These are phyloP conservation scores for Russula sp. DNA, from an alignment of 768 basidiomycete genomes.

Conservation along the genomic window DNA sequence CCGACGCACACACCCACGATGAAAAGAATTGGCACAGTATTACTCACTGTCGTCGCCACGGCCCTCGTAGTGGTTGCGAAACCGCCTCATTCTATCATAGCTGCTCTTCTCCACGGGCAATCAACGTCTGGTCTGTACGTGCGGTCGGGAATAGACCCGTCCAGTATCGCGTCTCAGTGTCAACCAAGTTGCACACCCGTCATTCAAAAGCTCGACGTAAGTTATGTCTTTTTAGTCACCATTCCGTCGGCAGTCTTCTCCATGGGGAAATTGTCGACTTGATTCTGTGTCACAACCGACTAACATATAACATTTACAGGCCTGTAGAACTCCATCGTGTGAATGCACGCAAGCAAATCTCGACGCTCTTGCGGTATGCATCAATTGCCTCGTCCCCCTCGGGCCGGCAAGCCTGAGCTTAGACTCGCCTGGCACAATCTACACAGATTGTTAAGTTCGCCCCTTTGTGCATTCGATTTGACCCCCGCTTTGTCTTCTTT, in stretches of 20 bases:
- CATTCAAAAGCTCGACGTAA: constrained; percentile 7
- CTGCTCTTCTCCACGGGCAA: neutral
- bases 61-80: constrained; percentile 4
- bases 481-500: neutral
- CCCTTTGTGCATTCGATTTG: neutral
- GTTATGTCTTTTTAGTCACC: neutral
- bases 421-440: neutral
- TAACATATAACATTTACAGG: neutral
- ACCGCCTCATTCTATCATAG: neutral
- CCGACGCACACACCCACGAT: neutral
- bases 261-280: neutral
- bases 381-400: constrained; percentile 8
- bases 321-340: neutral
- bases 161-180: constrained; percentile 1
- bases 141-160: neutral
- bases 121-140: neutral
- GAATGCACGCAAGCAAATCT: constrained; percentile 16
- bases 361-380: neutral
- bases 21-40: neutral
- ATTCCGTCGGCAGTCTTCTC: neutral
- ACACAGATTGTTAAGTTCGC: constrained; percentile 1
- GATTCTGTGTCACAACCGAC: neutral
- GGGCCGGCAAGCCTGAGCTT: neutral
- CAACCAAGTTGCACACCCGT: constrained; percentile 10
- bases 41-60: constrained; percentile 1